These are phyloP conservation scores for Pichia kluyveri DNA, from an alignment of 805 yeast genomes.

Conservation along the genomic window DNA sequence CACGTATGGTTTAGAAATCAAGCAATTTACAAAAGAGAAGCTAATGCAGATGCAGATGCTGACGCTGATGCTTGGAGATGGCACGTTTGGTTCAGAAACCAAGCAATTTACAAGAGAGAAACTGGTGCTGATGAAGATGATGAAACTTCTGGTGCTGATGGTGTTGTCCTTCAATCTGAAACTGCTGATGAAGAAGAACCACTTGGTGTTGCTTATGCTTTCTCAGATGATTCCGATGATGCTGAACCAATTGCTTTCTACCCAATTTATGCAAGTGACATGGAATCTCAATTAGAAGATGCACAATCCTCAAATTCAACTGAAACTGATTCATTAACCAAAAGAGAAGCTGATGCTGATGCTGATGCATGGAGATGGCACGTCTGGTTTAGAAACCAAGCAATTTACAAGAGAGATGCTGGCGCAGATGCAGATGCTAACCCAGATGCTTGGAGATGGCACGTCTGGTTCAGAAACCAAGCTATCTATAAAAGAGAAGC, in stretches of 20 bases:
- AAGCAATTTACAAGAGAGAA: constrained; percentile 11
- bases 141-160: constrained; percentile 9
- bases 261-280: constrained; percentile 4
- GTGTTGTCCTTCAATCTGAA: neutral
- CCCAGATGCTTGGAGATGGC: constrained; percentile 8
- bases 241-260: constrained; percentile 4
- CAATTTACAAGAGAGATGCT: constrained; percentile 4
- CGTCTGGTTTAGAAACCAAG: constrained; percentile 1
- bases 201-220: constrained; percentile 1
- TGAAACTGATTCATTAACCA: neutral
- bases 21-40: constrained; percentile 11
- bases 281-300: constrained; percentile 1
- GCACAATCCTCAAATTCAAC: neutral
- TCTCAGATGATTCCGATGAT: neutral
- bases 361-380: constrained; percentile 9
- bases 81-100: constrained; percentile 2
- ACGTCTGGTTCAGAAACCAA: constrained; percentile 1
- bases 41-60: constrained; percentile 5
- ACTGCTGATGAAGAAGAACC: constrained; percentile 2
- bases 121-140: constrained; percentile 9
- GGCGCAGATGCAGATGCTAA: constrained; percentile 6
- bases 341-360: constrained; percentile 7
- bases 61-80: constrained; percentile 7
- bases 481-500: constrained; percentile 10
- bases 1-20: constrained; percentile 1